Conservation (phyloP, 1,284 basidiomycete species). For the Calocybe gambosa region DNA sequence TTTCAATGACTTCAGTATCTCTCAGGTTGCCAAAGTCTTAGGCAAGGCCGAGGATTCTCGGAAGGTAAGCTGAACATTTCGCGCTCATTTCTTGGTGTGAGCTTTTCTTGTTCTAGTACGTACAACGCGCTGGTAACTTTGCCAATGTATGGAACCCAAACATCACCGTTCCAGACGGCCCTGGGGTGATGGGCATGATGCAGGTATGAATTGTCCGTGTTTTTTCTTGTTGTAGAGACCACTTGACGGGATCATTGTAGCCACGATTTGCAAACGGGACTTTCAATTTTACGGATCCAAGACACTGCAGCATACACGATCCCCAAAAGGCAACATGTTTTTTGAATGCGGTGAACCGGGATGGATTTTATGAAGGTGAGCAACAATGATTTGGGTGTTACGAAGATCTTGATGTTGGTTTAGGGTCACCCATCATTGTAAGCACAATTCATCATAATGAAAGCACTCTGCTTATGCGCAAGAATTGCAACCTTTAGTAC, state of each 20-base stretch:
- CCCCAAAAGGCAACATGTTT: slow-evolving; percentile 53
- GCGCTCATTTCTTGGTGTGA: slow-evolving; percentile 32
- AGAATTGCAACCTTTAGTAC: slow-evolving; percentile 18
- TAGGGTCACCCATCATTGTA: slow-evolving; percentile 52
- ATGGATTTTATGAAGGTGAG: slow-evolving; percentile 58
- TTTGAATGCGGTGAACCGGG: slow-evolving; percentile 48
- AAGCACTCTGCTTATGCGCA: neutral
- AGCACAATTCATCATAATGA: neutral
- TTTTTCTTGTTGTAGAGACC: neutral
- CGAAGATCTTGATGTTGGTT: neutral
- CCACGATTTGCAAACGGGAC: slow-evolving; percentile 54
- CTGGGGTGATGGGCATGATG: slow-evolving; percentile 45
- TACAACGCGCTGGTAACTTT: slow-evolving; percentile 50
- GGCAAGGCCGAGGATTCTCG: slow-evolving; percentile 32
- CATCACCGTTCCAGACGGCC: slow-evolving; percentile 39
- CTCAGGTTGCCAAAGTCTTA: slow-evolving; percentile 37
- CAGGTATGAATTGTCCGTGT: slow-evolving; percentile 32
- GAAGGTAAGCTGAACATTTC: slow-evolving; percentile 24
- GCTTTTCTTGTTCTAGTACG: slow-evolving; percentile 34
- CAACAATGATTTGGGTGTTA: neutral
- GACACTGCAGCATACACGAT: slow-evolving; percentile 61
- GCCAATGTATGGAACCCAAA: slow-evolving; percentile 45
- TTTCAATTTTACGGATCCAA: slow-evolving; percentile 59
- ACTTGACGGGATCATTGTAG: slow-evolving; percentile 25
- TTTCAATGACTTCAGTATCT: slow-evolving; percentile 42